Conservation (phyloP, 164 flowering plant species). For the Magnolia officinalis region DNA sequence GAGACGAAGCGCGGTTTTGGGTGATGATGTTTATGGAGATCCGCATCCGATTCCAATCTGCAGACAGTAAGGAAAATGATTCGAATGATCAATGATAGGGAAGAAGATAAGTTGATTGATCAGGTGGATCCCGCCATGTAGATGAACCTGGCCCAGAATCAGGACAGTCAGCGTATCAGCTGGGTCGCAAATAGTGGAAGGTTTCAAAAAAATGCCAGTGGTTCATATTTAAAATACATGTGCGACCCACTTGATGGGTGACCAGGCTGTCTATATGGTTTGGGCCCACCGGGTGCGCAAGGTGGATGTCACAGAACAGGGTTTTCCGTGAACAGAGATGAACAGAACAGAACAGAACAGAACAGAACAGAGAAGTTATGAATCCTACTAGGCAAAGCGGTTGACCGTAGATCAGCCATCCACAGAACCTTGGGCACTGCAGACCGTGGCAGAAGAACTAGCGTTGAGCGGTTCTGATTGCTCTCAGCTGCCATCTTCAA, state of each 20-base stretch:
- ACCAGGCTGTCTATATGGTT: too few species aligned
- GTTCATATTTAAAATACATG: too few species aligned
- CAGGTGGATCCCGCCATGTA: too few species aligned
- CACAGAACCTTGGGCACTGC: constrained; percentile 82
- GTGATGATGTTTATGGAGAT: constrained; percentile 84
- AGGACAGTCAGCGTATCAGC: not conserved
- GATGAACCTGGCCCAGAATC: not conserved
- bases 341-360: not conserved
- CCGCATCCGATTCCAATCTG: constrained; percentile 95
- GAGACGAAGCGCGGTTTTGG: constrained; percentile 73
- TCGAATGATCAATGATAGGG: not conserved
- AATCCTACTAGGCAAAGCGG: constrained; percentile 89
- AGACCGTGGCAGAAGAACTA: constrained; percentile 64
- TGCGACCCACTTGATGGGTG: too few species aligned
- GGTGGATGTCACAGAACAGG: too few species aligned
- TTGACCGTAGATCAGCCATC: constrained; percentile 90
- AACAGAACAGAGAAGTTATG: not conserved
- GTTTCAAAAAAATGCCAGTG: too few species aligned
- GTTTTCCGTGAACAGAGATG: not conserved
- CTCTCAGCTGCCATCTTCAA: constrained; percentile 73
- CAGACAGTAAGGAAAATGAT: not conserved
- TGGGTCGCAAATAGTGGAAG: too few species aligned
- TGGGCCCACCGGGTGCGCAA: too few species aligned
- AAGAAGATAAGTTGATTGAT: not conserved
- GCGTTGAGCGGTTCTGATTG: constrained; percentile 37